A percentile compares a stretch with the other conserved stretches of the same genome.
Conservation (phyloP, 164 flowering plant genomes). For the Malania oleifera region DNA sequence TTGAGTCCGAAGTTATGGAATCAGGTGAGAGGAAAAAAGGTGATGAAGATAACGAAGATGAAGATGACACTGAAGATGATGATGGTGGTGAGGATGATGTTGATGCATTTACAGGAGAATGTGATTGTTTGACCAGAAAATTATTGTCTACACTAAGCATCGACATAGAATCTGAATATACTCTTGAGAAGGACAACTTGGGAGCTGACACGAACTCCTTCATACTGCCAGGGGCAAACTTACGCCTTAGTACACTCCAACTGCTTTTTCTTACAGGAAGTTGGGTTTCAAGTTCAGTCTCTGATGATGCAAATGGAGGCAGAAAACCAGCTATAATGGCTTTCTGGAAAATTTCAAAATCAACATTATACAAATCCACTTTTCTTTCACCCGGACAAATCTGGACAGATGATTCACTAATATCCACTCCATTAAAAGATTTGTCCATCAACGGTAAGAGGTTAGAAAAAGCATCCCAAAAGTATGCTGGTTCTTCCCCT, state of each 20-base stretch:
- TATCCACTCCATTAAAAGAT: slow-evolving; percentile 21
- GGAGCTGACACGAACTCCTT: slow-evolving; percentile 59
- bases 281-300: slow-evolving; percentile 58
- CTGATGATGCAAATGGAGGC: slow-evolving; percentile 66
- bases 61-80: slow-evolving; percentile 25
- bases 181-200: slow-evolving; percentile 37
- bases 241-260: slow-evolving; percentile 75
- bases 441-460: slow-evolving; percentile 49
- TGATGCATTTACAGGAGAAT: slow-evolving; percentile 19
- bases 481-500: slow-evolving; percentile 63
- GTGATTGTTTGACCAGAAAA: slow-evolving; percentile 19
- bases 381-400: slow-evolving; percentile 45
- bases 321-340: slow-evolving; percentile 65
- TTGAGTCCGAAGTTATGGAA: slow-evolving; percentile 59
- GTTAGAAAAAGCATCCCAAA: slow-evolving; percentile 67
- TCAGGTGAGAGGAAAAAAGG: slow-evolving; percentile 64
- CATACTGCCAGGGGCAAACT: slow-evolving; percentile 53
- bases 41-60: slow-evolving; percentile 40
- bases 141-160: slow-evolving; percentile 20
- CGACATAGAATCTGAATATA: slow-evolving; percentile 60
- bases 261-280: slow-evolving; percentile 75
- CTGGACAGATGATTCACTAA: slow-evolving; percentile 24
- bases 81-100: slow-evolving; percentile 13
- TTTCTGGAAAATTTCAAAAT: slow-evolving; percentile 66
- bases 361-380: slow-evolving; percentile 52